Conservation (phyloP, 306 rosid species). For the Quillaja saponaria region DNA sequence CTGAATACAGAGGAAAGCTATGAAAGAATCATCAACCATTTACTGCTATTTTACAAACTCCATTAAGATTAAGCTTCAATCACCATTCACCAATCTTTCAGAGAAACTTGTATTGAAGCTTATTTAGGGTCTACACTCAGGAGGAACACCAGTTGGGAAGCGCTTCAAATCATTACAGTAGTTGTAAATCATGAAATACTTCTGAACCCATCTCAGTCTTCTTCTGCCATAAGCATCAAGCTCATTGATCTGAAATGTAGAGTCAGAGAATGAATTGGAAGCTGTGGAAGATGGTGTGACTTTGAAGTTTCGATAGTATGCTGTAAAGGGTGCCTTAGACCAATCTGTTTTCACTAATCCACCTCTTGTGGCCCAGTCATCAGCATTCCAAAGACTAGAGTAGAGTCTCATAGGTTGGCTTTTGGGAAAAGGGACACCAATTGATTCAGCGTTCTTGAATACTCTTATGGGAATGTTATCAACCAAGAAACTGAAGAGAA, state of each 20-base stretch:
- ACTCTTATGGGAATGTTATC: conserved; percentile 76
- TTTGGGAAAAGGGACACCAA: conserved; percentile 78
- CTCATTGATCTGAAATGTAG: conserved; percentile 46
- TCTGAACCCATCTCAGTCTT: conserved; percentile 85
- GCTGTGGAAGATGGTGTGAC: conserved; percentile 34
- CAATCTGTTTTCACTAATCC: conserved; percentile 83
- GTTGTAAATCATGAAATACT: conserved; percentile 82
- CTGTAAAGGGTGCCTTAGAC: conserved; percentile 83
- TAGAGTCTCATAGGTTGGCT: conserved; percentile 72
- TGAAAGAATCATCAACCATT: too few relatives aligned
- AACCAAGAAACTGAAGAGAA: conserved; percentile 59
- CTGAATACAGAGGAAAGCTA: too few relatives aligned
- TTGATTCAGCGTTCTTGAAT: conserved; percentile 61
- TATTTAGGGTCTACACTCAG: conserved; percentile 49
- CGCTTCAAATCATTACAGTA: conserved; percentile 76
- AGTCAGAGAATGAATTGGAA: conserved; percentile 40
- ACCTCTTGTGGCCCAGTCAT: conserved; percentile 86
- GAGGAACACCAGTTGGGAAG: conserved; percentile 68
- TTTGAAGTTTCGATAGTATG: conserved; percentile 76
- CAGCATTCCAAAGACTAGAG: conserved; percentile 81
- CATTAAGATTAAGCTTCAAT: conserved; percentile 4
- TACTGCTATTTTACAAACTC: background rate
- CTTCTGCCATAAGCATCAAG: conserved; percentile 71
- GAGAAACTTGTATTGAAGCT: too few relatives aligned
- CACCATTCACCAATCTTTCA: too few relatives aligned